Evolutionary conservation across 352 stramenopile genomes (phyloP).

Genomic region (Saprolegnia parasitica): DNA sequence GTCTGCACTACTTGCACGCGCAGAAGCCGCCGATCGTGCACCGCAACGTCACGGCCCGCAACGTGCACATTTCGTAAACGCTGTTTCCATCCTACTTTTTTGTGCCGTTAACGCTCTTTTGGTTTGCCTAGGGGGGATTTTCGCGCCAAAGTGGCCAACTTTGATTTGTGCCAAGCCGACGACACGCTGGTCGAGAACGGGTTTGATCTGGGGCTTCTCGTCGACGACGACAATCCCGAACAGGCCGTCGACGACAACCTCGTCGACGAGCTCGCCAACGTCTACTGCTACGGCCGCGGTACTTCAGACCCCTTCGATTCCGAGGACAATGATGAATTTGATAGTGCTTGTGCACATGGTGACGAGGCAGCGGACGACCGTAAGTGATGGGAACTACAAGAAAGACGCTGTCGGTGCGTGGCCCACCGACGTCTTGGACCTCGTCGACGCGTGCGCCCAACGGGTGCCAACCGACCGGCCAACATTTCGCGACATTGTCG

Average conservation of each 20-base stretch:
- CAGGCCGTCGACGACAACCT: neutral
- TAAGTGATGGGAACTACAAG: neutral
- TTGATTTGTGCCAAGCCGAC: neutral
- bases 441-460: neutral
- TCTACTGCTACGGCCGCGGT: no score
- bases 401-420: neutral
- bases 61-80: conserved; percentile 55
- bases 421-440: neutral
- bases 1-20: conserved; percentile 87
- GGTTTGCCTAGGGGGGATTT: neutral
- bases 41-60: conserved; percentile 83
- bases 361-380: neutral
- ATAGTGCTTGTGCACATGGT: no score
- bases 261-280: no score
- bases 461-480: neutral
- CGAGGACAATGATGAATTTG: no score
- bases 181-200: neutral
- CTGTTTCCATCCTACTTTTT: neutral
- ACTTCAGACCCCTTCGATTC: no score
- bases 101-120: neutral
- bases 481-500: neutral
- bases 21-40: conserved; percentile 82
- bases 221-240: neutral
- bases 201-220: neutral
- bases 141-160: conserved; percentile 8